Evolutionary conservation across 805 yeast species (phyloP).

Genomic region (Kregervanrija pseudodelftensis): DNA sequence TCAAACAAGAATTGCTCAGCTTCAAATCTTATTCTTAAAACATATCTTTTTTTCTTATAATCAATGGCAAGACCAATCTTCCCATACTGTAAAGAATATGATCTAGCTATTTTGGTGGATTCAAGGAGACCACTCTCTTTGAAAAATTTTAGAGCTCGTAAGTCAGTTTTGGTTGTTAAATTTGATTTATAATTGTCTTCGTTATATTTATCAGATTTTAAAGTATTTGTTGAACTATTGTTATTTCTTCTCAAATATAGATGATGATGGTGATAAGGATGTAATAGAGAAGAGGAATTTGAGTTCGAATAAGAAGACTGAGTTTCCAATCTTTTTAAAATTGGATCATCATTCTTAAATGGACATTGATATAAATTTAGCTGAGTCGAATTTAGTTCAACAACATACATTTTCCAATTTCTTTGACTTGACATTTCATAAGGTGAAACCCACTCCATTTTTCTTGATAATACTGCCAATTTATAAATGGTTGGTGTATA

Average conservation of each 20-base stretch:
- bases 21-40: conserved; percentile 72
- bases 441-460: conserved; percentile 73
- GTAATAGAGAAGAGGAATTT: conserved; percentile 9
- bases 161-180: conserved; percentile 23
- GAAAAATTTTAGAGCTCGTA: conserved; percentile 17
- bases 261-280: conserved; percentile 12
- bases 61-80: conserved; percentile 81
- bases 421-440: conserved; percentile 60
- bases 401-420: conserved; percentile 60
- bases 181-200: conserved; percentile 18
- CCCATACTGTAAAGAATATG: conserved; percentile 80
- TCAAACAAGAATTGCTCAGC: conserved; percentile 72
- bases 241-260: conserved; percentile 1
- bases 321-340: conserved; percentile 6
- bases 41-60: conserved; percentile 62
- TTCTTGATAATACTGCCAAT: conserved; percentile 51
- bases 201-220: conserved; percentile 5
- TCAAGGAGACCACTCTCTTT: conserved; percentile 22
- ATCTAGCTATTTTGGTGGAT: conserved; percentile 37
- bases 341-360: conserved; percentile 3
- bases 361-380: conserved; percentile 51
- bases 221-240: conserved; percentile 1
- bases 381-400: conserved; percentile 84
- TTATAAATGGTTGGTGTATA: conserved; percentile 63
- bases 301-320: conserved; percentile 8